Base-by-base conservation (phyloP, 192 early-diverging fungal species). In the Entomortierella beljakovae region DNA sequence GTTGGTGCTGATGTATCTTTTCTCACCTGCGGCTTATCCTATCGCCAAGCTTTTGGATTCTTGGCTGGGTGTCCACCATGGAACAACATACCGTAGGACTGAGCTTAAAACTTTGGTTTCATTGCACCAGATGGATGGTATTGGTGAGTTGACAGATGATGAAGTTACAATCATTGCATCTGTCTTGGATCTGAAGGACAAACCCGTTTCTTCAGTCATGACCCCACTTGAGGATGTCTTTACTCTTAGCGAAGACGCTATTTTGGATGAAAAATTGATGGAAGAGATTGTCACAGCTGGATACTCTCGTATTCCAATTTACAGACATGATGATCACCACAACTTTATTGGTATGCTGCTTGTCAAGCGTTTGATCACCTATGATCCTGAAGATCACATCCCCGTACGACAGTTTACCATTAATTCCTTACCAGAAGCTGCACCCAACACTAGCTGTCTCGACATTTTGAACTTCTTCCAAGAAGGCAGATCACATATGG, bases 21-120 rank as follows among this genome's bases (percentile, higher is more conserved):
- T 92, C 85, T 87, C 85, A 15, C 93, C 93, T 1, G 65, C 91
- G 4, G 90, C 95, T 4, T 96, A 95, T 62, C 98, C 98, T 5
- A 96, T 96, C 46, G 93, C 96, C 10, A 71, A 88, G 61, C 81
- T 98, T 2, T 86, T 99, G 38, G 98, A 99, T 80, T 92, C 83
- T 37, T 83, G 94, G 46, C 71, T 99, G 43, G 98, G 98, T 4
- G 89, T 94, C 40, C 89, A 91, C 51, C 92, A 95, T 59, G 96
- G 96, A 56, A 93, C 92, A 20, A 90, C 94, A n/a, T 99, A 97
- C 73, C 88, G 92, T 13, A 54, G 68, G 25, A 70, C 72, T 64
- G 91, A 92, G 61, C 85, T 95, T 9, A 94, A 93, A 72, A 91
- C 92, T 33, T 82, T 95, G 9, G 94, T 95, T 1, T 90, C 90